Evolutionary conservation across 2,329 filamentous ascomycete species (phyloP).

Genomic region (Aspergillus persii): DNA sequence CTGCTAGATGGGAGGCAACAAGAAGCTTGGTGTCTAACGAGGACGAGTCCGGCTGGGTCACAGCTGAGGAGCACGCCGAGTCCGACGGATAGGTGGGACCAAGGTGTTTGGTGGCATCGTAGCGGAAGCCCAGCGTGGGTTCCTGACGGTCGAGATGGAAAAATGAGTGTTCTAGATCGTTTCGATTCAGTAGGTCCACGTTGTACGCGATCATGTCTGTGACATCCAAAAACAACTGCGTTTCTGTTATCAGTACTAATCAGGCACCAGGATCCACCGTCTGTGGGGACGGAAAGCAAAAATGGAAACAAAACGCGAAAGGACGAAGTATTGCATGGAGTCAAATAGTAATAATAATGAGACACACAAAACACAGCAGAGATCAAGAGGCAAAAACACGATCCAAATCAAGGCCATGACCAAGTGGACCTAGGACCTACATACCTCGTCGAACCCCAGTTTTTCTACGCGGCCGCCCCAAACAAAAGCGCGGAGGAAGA

Average conservation of each 20-base stretch:
- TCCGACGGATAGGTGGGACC: slow-evolving; percentile 59
- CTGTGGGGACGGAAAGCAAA: neutral
- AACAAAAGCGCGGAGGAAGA: slow-evolving; percentile 67
- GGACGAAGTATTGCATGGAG: neutral
- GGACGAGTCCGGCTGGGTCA: slow-evolving; percentile 4
- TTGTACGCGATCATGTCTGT: slow-evolving; percentile 88
- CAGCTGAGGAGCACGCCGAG: slow-evolving; percentile 28
- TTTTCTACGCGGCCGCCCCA: slow-evolving; percentile 79
- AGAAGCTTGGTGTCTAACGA: slow-evolving; percentile 60
- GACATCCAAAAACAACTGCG: slow-evolving; percentile 69
- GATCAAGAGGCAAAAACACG: neutral
- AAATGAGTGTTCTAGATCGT: slow-evolving; percentile 67
- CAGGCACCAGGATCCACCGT: neutral
- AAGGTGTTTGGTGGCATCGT: slow-evolving; percentile 66
- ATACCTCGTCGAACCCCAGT: slow-evolving; percentile 86
- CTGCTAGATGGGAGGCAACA: slow-evolving; percentile 77
- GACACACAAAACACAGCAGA: neutral
- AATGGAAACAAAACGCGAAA: neutral
- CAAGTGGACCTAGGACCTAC: slow-evolving; percentile 44
- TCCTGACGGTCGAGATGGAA: slow-evolving; percentile 73
- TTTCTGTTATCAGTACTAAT: neutral
- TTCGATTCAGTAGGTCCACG: slow-evolving; percentile 63
- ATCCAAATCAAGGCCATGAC: neutral
- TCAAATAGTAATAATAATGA: neutral
- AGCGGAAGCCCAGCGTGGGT: slow-evolving; percentile 76